Conservation (phyloP, 148 eudicot genomes). For the Rhododendron simsii region DNA sequence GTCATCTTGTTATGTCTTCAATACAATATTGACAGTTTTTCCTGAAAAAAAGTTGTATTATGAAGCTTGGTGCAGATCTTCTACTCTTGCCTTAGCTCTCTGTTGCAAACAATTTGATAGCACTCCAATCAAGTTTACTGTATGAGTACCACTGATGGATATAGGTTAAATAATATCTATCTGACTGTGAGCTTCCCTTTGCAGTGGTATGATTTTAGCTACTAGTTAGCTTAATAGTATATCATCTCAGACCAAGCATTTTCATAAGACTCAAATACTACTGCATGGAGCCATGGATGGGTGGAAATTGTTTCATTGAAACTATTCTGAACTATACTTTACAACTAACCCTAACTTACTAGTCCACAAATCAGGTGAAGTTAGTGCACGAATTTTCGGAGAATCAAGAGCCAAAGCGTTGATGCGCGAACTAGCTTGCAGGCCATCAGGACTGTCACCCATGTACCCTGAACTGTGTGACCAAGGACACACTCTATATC, state of each 20-base stretch:
- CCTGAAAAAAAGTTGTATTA: no score
- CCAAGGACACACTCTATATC: not conserved
- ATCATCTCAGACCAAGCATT: not conserved
- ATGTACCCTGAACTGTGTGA: no score
- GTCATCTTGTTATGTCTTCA: not conserved
- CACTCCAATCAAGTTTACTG: not conserved
- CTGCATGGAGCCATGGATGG: not conserved
- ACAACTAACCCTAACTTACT: not conserved
- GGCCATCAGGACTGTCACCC: no score
- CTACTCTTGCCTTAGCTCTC: slow-evolving; percentile 2
- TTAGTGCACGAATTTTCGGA: no score
- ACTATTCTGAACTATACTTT: not conserved
- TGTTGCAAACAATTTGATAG: not conserved
- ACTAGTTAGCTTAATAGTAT: not conserved
- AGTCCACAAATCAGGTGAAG: not conserved
- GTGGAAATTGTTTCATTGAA: not conserved
- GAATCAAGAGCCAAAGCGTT: no score
- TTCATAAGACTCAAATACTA: not conserved
- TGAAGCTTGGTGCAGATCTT: not conserved
- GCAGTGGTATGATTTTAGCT: not conserved
- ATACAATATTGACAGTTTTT: not conserved
- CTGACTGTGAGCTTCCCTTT: not conserved
- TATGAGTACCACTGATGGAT: not conserved
- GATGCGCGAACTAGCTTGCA: no score
- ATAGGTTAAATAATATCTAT: not conserved